A percentile compares a stretch with the other conserved stretches of the same genome.
Conservation (phyloP, 1,139 yeast species). For the Magnusiomyces fungicola region DNA sequence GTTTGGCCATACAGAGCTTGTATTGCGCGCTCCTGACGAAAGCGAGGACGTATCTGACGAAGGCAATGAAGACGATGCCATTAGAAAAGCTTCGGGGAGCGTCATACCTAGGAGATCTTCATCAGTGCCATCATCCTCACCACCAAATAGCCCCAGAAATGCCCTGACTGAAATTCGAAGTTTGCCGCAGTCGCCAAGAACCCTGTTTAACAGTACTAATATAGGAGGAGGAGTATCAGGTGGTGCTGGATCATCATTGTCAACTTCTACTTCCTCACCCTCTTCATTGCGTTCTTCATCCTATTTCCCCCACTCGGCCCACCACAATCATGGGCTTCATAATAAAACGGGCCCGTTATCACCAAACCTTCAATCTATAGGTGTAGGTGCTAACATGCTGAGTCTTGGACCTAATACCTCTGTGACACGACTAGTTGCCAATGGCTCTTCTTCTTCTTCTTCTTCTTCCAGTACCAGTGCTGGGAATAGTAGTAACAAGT, state of each 20-base stretch:
- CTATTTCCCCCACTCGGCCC: background rate
- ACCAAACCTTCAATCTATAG: background rate
- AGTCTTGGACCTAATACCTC: background rate
- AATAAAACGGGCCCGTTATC: background rate
- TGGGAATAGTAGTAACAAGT: background rate
- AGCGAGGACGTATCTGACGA: background rate
- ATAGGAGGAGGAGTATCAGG: background rate
- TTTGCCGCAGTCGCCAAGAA: slow-evolving; percentile 5
- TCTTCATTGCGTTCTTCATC: background rate
- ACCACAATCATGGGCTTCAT: background rate
- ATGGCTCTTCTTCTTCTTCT: background rate
- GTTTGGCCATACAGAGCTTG: no score
- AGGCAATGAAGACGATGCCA: background rate
- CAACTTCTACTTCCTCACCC: background rate
- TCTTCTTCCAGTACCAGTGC: background rate
- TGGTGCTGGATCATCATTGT: background rate
- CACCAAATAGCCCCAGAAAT: slow-evolving; percentile 3
- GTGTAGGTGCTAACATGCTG: no score
- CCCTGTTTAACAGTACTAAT: background rate
- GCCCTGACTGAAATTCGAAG: slow-evolving; percentile 6
- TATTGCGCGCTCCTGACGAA: no score
- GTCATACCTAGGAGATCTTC: background rate
- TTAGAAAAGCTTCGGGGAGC: background rate
- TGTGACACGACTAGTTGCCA: background rate
- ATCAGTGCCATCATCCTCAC: slow-evolving; percentile 6